Evolutionary conservation across 176 grass and related monocot genomes (phyloP).

Genomic region (Bromus sterilis): DNA sequence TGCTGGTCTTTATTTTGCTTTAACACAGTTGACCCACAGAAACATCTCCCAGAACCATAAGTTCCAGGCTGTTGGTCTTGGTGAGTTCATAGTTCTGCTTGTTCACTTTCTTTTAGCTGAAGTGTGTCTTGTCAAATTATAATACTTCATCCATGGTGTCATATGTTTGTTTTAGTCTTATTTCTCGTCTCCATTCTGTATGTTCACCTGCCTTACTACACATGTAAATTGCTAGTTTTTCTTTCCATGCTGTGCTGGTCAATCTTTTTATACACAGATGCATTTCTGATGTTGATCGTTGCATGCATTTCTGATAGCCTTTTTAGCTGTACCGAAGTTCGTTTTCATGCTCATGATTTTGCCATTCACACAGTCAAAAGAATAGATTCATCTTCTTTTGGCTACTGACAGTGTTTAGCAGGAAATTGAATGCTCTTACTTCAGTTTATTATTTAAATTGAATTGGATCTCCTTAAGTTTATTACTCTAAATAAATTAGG

Average conservation of each 20-base stretch:
- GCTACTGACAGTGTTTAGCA: not conserved
- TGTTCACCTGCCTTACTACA: not conserved
- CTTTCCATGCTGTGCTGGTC: not conserved
- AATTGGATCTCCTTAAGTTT: not conserved
- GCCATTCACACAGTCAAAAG: not conserved
- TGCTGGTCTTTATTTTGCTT: conserved; percentile 95
- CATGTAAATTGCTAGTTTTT: not conserved
- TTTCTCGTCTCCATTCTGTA: not conserved
- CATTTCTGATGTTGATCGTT: not conserved
- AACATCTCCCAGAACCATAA: conserved; percentile 99
- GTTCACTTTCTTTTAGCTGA: conserved; percentile 7
- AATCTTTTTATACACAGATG: not conserved
- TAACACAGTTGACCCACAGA: conserved; percentile 96
- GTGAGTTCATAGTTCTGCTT: conserved; percentile 31
- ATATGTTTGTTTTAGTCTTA: not conserved
- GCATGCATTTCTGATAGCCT: not conserved
- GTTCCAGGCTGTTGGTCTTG: conserved; percentile 98
- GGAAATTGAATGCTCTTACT: not conserved
- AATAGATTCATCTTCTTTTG: not conserved
- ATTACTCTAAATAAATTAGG: not conserved
- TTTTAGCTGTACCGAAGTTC: not conserved
- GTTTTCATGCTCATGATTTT: not conserved
- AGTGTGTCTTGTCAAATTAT: not conserved
- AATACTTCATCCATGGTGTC: not conserved
- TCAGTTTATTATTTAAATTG: conserved; percentile 1